A percentile compares a stretch with the other conserved stretches of the same genome.
These are phyloP conservation scores for Podospora comata DNA, from an alignment of 495 filamentous ascomycete species.

Conservation along the genomic window DNA sequence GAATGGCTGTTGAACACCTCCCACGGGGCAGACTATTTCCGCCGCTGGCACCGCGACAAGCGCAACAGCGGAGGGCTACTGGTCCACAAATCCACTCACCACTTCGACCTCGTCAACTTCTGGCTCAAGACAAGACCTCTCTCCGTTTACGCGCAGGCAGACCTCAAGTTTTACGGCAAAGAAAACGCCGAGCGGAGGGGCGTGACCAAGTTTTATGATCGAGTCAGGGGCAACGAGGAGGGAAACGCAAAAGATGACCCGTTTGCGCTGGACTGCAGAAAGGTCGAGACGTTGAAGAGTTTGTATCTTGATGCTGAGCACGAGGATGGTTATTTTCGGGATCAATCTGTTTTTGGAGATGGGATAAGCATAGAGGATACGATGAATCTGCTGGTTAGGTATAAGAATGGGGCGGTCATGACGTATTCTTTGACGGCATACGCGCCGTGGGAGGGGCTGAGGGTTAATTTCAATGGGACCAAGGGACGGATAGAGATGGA, in stretches of 20 bases:
- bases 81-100: slow-evolving; percentile 51
- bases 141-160: slow-evolving; percentile 47
- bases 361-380: slow-evolving; percentile 61
- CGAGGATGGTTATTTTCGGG: slow-evolving; percentile 56
- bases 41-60: slow-evolving; percentile 59
- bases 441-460: slow-evolving; percentile 49
- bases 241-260: slow-evolving; percentile 35
- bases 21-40: slow-evolving; percentile 60
- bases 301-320: slow-evolving; percentile 58
- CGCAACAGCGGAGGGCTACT: slow-evolving; percentile 54
- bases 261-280: slow-evolving; percentile 52
- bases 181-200: slow-evolving; percentile 47
- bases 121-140: slow-evolving; percentile 46
- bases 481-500: slow-evolving; percentile 46
- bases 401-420: slow-evolving; percentile 50
- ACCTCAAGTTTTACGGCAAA: slow-evolving; percentile 46
- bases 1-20: slow-evolving; percentile 59
- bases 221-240: slow-evolving; percentile 36
- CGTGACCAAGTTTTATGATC: slow-evolving; percentile 37
- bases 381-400: slow-evolving; percentile 57
- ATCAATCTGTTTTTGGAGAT: slow-evolving; percentile 58
- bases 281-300: slow-evolving; percentile 48
- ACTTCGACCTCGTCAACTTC: slow-evolving; percentile 52
- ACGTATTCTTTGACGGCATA: slow-evolving; percentile 49
- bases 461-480: slow-evolving; percentile 47